Evolutionary conservation across 148 eudicot species (phyloP), one percentile per base, ranked within the genome.

Genomic region (Polygonum maritimum): DNA sequence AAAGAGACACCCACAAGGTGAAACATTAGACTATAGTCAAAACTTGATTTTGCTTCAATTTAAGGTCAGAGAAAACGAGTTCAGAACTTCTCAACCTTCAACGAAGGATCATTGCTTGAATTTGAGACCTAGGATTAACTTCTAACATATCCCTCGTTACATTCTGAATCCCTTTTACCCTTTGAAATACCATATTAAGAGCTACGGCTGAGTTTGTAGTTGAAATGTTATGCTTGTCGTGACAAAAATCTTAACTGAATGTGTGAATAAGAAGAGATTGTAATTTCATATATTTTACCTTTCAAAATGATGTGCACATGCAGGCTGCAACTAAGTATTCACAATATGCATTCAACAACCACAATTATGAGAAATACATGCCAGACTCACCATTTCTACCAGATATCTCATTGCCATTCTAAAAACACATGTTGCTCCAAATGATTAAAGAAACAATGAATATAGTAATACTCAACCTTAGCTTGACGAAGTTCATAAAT

Each of bases 401-500:
- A 65, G 10, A 65, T 15, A 35, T 5, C 44, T 65, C 44, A 8
- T 36, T 14, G 35, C 26, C 47, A 8, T 31, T 18, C 10, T 19
- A 19, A 2, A 19, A 21, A 21, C 31, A 7, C 22, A 19, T 21
- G 31, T 22, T 57, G 16, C 9, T 16, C 3, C n/a, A 15, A 36
- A 67, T 4, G 71, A 67, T 6, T 15, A 7, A 35, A 67, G 71
- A 38, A 19, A 67, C 10, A 67, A 67, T 14, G 10, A 67, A 67
- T 14, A 38, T 38, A 36, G 40, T 71, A 54, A 15, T 58, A 51
- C 47, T 62, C 44, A 36, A 92, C 98, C 98, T 95, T 95, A 67
- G 98, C 98, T 87, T 95, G 97, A 51, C 98, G 97, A 77, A 95
- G 98, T 88, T 95, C 98, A 76, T 89, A 95, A 49, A 92, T 89